Evolutionary conservation across 2,329 filamentous ascomycete genomes (phyloP).

Genomic region (Fusarium longipes): DNA sequence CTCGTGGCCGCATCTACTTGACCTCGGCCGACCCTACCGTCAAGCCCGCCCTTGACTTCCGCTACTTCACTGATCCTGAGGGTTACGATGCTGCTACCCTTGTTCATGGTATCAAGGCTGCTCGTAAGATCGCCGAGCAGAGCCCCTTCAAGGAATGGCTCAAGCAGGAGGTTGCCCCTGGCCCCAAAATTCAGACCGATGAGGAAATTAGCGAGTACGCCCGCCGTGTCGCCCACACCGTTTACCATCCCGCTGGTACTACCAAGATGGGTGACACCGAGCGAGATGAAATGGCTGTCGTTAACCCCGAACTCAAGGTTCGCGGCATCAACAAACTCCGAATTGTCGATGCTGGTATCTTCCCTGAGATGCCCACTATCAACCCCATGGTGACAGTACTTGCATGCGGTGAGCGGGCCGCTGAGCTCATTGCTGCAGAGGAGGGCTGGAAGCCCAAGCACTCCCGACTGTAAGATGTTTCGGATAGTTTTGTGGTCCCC

Average conservation of each 20-base stretch:
- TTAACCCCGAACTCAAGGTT: slow-evolving; percentile 79
- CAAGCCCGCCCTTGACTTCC: slow-evolving; percentile 88
- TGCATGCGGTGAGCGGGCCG: slow-evolving; percentile 83
- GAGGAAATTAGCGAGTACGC: slow-evolving; percentile 86
- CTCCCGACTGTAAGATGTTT: slow-evolving; percentile 48
- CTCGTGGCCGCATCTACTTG: slow-evolving; percentile 80
- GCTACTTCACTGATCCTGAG: slow-evolving; percentile 88
- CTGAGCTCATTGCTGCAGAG: slow-evolving; percentile 80
- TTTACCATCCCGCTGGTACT: slow-evolving; percentile 90
- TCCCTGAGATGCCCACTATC: slow-evolving; percentile 86
- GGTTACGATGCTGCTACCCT: slow-evolving; percentile 87
- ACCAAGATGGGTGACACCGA: slow-evolving; percentile 86
- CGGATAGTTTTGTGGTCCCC: background rate
- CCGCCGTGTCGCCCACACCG: slow-evolving; percentile 83
- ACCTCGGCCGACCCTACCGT: slow-evolving; percentile 78
- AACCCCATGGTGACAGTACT: slow-evolving; percentile 94
- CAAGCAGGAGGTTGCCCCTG: slow-evolving; percentile 83
- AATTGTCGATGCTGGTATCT: slow-evolving; percentile 88
- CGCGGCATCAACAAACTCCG: slow-evolving; percentile 78
- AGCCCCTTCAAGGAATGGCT: slow-evolving; percentile 85
- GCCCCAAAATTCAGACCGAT: slow-evolving; percentile 77
- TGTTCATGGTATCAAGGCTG: slow-evolving; percentile 79
- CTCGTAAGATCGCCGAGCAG: slow-evolving; percentile 80
- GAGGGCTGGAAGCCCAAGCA: slow-evolving; percentile 62
- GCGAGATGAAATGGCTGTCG: slow-evolving; percentile 78